Conservation (phyloP, 495 filamentous ascomycete genomes). For the Penicillium desertorum region DNA sequence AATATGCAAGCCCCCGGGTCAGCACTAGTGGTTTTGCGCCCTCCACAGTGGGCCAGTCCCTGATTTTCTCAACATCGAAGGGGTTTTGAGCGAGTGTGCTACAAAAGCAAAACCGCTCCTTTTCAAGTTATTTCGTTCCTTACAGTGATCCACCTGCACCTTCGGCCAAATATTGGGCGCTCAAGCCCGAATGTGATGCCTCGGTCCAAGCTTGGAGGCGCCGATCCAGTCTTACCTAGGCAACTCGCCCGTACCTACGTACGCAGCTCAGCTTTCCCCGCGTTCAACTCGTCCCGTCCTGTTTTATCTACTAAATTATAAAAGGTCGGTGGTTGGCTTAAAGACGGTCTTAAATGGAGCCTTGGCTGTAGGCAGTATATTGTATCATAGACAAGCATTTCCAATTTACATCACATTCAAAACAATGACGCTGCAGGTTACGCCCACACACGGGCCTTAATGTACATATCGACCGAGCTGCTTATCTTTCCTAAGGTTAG, state of each 20-base stretch:
- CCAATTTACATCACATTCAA: neutral
- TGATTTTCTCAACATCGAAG: neutral
- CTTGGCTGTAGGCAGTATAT: neutral
- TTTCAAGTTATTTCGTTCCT: neutral
- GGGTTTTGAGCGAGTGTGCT: neutral
- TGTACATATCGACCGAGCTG: slow-evolving; percentile 1
- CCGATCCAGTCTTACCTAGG: neutral
- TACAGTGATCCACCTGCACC: neutral
- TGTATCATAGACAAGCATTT: neutral
- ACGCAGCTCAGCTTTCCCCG: slow-evolving; percentile 5
- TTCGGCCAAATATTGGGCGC: neutral
- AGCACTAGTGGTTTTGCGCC: neutral
- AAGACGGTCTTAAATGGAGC: neutral
- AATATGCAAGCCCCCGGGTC: slow-evolving; percentile 5
- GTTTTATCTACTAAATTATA: neutral
- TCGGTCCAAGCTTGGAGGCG: slow-evolving; percentile 6
- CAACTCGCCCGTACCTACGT: too few relatives aligned
- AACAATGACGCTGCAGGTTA: neutral
- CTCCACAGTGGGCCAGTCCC: slow-evolving; percentile 5
- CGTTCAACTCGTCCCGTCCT: neutral
- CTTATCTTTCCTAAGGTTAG: neutral
- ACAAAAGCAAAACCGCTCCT: neutral
- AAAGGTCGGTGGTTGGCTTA: neutral
- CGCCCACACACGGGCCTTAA: neutral
- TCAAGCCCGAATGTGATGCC: slow-evolving; percentile 12